Conservation (phyloP, 495 filamentous ascomycete genomes). For the Cryomyces minteri region DNA sequence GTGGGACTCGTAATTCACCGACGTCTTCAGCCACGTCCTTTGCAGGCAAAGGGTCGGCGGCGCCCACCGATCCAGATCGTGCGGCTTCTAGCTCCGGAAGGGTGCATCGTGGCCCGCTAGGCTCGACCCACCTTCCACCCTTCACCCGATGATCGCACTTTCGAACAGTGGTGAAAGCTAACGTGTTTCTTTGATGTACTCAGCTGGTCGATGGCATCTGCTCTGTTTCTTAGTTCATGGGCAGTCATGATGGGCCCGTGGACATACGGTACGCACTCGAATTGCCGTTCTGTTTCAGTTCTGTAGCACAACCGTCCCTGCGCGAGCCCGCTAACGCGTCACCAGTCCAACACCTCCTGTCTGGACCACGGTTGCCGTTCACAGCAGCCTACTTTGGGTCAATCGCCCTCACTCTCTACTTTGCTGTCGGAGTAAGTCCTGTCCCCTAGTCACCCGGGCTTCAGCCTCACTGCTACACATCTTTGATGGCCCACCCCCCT, state of each 20-base stretch:
- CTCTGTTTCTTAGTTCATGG: constrained; percentile 83
- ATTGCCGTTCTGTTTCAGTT: not conserved
- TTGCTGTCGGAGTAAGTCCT: constrained; percentile 69
- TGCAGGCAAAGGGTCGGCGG: too few species aligned
- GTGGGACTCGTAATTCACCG: too few species aligned
- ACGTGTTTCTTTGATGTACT: not conserved
- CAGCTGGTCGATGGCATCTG: constrained; percentile 89
- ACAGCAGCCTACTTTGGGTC: constrained; percentile 95
- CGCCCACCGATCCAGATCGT: constrained; percentile 6
- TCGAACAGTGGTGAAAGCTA: not conserved
- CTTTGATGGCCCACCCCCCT: not conserved
- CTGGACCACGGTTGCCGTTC: constrained; percentile 73
- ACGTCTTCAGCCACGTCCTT: too few species aligned
- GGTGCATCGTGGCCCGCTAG: too few species aligned
- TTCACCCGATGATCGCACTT: too few species aligned
- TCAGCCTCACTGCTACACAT: not conserved
- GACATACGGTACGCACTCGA: constrained; percentile 34
- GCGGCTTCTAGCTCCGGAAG: constrained; percentile 11
- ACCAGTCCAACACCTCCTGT: constrained; percentile 57
- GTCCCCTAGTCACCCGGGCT: not conserved
- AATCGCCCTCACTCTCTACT: constrained; percentile 77
- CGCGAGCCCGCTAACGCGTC: not conserved
- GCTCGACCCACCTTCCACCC: too few species aligned
- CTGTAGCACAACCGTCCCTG: too few species aligned
- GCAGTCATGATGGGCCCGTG: constrained; percentile 82